Conservation (phyloP, 805 yeast genomes). For the Debaryomyces prosopidis region DNA sequence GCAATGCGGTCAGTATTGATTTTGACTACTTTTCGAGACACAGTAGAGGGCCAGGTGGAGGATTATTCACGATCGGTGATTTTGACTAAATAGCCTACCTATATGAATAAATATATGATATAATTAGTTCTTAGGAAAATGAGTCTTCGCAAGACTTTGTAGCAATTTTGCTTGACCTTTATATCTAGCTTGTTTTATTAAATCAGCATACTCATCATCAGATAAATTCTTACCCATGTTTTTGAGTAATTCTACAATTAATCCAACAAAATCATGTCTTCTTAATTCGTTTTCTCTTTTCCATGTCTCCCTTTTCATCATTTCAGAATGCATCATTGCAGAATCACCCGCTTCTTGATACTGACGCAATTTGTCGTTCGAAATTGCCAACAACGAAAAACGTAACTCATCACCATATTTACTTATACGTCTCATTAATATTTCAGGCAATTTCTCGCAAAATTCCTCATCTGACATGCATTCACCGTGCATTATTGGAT, state of each 20-base stretch:
- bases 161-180: constrained; percentile 8
- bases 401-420: constrained; percentile 52
- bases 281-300: constrained; percentile 53
- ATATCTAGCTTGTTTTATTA: constrained; percentile 25
- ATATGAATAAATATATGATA: background rate
- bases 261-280: constrained; percentile 52
- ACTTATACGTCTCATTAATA: constrained; percentile 47
- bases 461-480: constrained; percentile 44
- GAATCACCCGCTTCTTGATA: constrained; percentile 40
- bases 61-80: constrained; percentile 40
- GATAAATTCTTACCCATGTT: constrained; percentile 33
- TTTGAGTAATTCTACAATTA: constrained; percentile 47
- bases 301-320: constrained; percentile 53
- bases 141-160: constrained; percentile 2
- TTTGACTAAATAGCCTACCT: background rate
- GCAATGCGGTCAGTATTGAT: constrained; percentile 88
- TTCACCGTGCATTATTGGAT: constrained; percentile 52
- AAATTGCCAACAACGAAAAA: constrained; percentile 56
- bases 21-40: constrained; percentile 97
- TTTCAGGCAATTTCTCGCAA: constrained; percentile 40
- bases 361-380: constrained; percentile 48
- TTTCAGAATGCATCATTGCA: constrained; percentile 38
- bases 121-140: background rate
- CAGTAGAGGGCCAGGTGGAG: constrained; percentile 52
- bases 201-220: constrained; percentile 41